phyloP scores from a whole-genome alignment of 805 yeast species.

The Lipomyces mesembrius region DNA sequence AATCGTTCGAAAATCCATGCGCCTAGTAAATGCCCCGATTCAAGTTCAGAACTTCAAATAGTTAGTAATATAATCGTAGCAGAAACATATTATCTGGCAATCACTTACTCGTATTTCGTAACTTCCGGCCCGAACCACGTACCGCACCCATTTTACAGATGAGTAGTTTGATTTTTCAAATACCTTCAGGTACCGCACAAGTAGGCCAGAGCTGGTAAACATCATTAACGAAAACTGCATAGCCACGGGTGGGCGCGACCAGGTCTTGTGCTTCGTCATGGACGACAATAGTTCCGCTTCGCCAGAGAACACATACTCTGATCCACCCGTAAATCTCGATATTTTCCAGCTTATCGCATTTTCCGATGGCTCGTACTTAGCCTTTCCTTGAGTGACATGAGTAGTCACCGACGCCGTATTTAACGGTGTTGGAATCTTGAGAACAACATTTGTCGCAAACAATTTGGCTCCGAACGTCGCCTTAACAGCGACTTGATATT shows the following conservation, averaged over 20 bases:
- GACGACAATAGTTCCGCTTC: conserved; percentile 52
- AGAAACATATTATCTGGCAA: conserved; percentile 42
- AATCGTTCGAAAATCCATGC: not conserved
- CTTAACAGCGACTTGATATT: conserved; percentile 63
- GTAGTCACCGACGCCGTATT: conserved; percentile 57
- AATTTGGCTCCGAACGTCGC: conserved; percentile 61
- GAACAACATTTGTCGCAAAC: conserved; percentile 64
- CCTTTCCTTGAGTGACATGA: conserved; percentile 62
- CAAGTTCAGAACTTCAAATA: not conserved
- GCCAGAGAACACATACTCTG: conserved; percentile 64
- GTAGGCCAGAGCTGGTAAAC: conserved; percentile 77
- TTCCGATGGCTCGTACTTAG: conserved; percentile 69
- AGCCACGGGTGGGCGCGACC: conserved; percentile 79
- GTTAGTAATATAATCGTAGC: conserved; percentile 4
- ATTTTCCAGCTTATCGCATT: conserved; percentile 71
- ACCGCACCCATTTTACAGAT: conserved; percentile 87
- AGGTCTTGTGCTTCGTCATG: conserved; percentile 46
- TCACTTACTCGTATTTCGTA: conserved; percentile 65
- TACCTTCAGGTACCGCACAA: conserved; percentile 73
- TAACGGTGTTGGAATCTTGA: conserved; percentile 73
- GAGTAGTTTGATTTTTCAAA: conserved; percentile 62
- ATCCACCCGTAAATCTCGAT: conserved; percentile 67
- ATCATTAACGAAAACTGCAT: conserved; percentile 69
- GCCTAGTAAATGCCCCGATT: not conserved
- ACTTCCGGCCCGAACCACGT: conserved; percentile 73